phyloP scores from a whole-genome alignment of 148 eudicot genomes.

The Bassia scoparia region DNA sequence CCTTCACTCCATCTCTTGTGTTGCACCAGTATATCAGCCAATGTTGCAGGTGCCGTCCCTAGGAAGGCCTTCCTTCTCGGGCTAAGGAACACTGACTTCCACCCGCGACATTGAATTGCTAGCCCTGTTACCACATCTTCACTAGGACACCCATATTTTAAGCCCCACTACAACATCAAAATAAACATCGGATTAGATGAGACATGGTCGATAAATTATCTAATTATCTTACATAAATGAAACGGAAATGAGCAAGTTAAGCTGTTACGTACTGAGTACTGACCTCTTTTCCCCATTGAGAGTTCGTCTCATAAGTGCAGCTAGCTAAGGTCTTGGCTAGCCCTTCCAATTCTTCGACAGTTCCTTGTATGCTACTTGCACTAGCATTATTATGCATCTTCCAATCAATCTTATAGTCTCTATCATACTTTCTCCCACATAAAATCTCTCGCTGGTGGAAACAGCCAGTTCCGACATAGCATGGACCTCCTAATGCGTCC shows the following conservation, averaged over 20 bases:
- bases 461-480: constrained; percentile 74
- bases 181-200: background rate
- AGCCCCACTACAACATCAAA: constrained; percentile 48
- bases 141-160: constrained; percentile 66
- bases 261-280: no score
- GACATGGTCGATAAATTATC: no score
- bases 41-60: constrained; percentile 54
- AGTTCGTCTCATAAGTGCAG: constrained; percentile 55
- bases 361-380: constrained; percentile 12
- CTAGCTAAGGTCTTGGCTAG: constrained; percentile 45
- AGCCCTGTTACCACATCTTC: constrained; percentile 86
- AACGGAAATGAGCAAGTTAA: no score
- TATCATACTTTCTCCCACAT: constrained; percentile 42
- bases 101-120: constrained; percentile 68
- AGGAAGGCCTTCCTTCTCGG: constrained; percentile 51
- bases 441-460: constrained; percentile 73
- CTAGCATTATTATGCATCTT: constrained; percentile 16
- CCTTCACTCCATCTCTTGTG: constrained; percentile 96
- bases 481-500: constrained; percentile 78
- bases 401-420: constrained; percentile 38
- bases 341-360: constrained; percentile 39
- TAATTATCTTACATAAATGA: no score
- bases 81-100: constrained; percentile 63
- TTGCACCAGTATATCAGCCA: constrained; percentile 55
- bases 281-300: constrained; percentile 90